Evolutionary conservation across 140 eudicot species (phyloP).

Genomic region (Oenanthe javanica): DNA sequence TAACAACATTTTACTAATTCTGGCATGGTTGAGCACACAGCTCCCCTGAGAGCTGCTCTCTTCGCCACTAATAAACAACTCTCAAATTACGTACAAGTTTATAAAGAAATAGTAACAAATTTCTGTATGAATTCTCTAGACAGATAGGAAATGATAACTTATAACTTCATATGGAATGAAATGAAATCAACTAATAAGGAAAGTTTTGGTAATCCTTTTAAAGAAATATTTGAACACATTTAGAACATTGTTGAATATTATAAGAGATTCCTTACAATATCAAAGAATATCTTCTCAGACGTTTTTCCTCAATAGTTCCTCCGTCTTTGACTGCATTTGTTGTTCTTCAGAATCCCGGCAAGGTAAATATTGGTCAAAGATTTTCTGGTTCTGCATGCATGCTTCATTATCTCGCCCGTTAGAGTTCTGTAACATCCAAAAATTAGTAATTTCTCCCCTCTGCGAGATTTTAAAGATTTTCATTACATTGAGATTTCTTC

Average conservation of each 20-base stretch:
- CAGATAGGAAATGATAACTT: too few species aligned
- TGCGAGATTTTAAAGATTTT: neutral
- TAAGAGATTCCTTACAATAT: neutral
- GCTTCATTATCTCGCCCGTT: neutral
- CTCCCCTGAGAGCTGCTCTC: too few species aligned
- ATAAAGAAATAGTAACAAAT: too few species aligned
- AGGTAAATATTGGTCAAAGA: neutral
- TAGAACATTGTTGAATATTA: neutral
- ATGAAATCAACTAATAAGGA: neutral
- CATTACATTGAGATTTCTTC: neutral
- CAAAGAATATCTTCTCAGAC: neutral
- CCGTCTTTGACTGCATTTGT: neutral
- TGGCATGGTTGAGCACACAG: too few species aligned
- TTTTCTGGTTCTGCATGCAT: neutral
- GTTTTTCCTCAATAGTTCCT: neutral
- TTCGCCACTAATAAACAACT: too few species aligned
- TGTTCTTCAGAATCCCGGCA: neutral
- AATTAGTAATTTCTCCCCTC: neutral
- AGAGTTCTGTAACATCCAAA: neutral
- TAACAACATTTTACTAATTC: too few species aligned
- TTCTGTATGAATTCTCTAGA: too few species aligned
- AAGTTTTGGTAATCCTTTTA: neutral
- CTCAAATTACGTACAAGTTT: too few species aligned
- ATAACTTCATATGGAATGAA: too few species aligned
- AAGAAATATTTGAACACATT: neutral